Evolutionary conservation across 169 alveolate species (phyloP).

Genomic region (Plasmodium relictum): DNA sequence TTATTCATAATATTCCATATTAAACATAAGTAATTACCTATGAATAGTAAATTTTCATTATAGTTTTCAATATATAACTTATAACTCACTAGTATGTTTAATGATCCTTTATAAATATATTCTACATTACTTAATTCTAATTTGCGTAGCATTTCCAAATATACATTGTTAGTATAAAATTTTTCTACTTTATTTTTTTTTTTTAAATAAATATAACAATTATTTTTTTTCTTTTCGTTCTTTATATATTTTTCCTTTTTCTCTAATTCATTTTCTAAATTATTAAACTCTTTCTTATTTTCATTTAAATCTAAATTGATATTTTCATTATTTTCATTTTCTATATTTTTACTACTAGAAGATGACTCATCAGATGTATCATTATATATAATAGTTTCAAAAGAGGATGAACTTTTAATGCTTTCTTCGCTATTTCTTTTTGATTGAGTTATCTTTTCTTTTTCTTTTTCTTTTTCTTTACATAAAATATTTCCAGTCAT

Average conservation of each 20-base stretch:
- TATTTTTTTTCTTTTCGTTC: background rate
- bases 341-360: constrained; percentile 2
- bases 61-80: constrained; percentile 64
- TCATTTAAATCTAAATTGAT: too few species aligned
- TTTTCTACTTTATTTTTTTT: constrained; percentile 27
- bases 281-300: background rate
- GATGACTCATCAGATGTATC: constrained; percentile 17
- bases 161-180: constrained; percentile 36
- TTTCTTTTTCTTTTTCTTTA: background rate
- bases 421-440: background rate
- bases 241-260: constrained; percentile 13
- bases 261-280: constrained; percentile 23
- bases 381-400: background rate
- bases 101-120: constrained; percentile 62
- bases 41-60: constrained; percentile 39
- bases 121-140: constrained; percentile 13
- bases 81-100: constrained; percentile 70
- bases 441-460: background rate
- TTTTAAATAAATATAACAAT: constrained; percentile 49
- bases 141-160: constrained; percentile 44
- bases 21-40: constrained; percentile 48
- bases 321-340: background rate
- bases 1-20: constrained; percentile 73
- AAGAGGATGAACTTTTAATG: background rate
- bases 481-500: background rate